A percentile compares a stretch with the other conserved stretches of the same genome.
phyloP scores from a whole-genome alignment of 1,284 basidiomycete species.

The Cutaneotrichosporon sp. region DNA sequence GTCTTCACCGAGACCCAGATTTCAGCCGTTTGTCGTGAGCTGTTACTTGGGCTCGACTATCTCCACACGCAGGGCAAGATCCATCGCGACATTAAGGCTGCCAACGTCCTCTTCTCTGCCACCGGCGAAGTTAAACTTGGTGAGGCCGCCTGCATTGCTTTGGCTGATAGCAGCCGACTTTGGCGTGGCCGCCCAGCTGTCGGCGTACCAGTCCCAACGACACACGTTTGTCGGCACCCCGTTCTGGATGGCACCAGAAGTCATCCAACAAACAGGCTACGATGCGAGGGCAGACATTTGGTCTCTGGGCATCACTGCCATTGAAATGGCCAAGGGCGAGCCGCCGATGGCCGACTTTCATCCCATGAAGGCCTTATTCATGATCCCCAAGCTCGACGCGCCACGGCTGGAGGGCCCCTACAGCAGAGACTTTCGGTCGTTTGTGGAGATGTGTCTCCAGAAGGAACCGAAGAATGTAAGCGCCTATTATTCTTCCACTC shows the following conservation, averaged over 20 bases:
- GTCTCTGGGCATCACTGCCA: constrained; percentile 92
- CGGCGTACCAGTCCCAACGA: constrained; percentile 82
- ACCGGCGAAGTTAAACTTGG: constrained; percentile 87
- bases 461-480: constrained; percentile 79
- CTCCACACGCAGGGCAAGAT: constrained; percentile 92
- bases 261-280: constrained; percentile 95
- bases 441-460: constrained; percentile 83
- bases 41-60: constrained; percentile 90
- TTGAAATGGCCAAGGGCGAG: constrained; percentile 92
- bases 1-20: constrained; percentile 88
- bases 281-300: constrained; percentile 96
- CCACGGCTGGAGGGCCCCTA: constrained; percentile 63
- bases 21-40: constrained; percentile 88
- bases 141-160: constrained; percentile 17
- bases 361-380: constrained; percentile 84
- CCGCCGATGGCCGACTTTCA: constrained; percentile 86
- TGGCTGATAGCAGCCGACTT: constrained; percentile 68
- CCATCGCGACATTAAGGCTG: constrained; percentile 98
- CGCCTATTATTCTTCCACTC: neutral
- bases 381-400: constrained; percentile 86
- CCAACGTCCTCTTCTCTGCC: constrained; percentile 87
- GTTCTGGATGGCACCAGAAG: constrained; percentile 99
- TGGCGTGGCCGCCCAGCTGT: constrained; percentile 89
- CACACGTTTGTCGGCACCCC: constrained; percentile 95
- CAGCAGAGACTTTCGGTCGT: constrained; percentile 91